phyloP scores from a whole-genome alignment of 2,329 filamentous ascomycete species.

The Eurotiales sp. region DNA sequence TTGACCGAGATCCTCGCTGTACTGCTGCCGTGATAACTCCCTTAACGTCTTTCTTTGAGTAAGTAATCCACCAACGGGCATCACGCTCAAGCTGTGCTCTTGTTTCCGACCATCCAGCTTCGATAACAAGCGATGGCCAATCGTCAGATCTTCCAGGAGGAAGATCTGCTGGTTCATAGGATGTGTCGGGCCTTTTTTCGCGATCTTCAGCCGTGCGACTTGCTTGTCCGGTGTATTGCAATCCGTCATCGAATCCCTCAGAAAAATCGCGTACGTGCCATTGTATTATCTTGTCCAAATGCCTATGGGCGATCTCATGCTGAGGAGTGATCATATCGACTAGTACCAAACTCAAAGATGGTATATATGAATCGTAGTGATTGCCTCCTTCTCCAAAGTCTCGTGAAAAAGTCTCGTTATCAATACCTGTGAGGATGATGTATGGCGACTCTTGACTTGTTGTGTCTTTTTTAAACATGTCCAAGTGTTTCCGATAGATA shows the following conservation, averaged over 20 bases:
- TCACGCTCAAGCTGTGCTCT: slow-evolving; percentile 5
- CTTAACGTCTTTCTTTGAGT: slow-evolving; percentile 9
- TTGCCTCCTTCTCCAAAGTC: slow-evolving; percentile 4
- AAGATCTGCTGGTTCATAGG: slow-evolving; percentile 1
- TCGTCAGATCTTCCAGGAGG: slow-evolving; percentile 5
- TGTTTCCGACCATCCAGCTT: slow-evolving; percentile 8
- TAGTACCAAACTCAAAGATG: neutral
- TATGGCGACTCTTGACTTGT: slow-evolving; percentile 3
- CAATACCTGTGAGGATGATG: slow-evolving; percentile 2
- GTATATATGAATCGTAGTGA: slow-evolving; percentile 3
- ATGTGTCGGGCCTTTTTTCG: slow-evolving; percentile 6
- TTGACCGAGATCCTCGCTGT: neutral
- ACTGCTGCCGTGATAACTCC: slow-evolving; percentile 2
- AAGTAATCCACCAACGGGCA: slow-evolving; percentile 11
- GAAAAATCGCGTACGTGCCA: neutral
- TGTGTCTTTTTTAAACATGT: neutral
- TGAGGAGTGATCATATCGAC: slow-evolving; percentile 7
- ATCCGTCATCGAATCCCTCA: neutral
- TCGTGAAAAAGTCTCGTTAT: slow-evolving; percentile 4
- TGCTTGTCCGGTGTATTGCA: slow-evolving; percentile 1
- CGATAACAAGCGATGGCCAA: slow-evolving; percentile 11
- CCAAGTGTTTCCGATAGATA: neutral
- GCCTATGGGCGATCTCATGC: slow-evolving; percentile 3
- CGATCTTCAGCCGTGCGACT: slow-evolving; percentile 1
- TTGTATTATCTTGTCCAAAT: slow-evolving; percentile 4